Conservation (phyloP, 805 yeast genomes). For the Hanseniaspora mollemarum region DNA sequence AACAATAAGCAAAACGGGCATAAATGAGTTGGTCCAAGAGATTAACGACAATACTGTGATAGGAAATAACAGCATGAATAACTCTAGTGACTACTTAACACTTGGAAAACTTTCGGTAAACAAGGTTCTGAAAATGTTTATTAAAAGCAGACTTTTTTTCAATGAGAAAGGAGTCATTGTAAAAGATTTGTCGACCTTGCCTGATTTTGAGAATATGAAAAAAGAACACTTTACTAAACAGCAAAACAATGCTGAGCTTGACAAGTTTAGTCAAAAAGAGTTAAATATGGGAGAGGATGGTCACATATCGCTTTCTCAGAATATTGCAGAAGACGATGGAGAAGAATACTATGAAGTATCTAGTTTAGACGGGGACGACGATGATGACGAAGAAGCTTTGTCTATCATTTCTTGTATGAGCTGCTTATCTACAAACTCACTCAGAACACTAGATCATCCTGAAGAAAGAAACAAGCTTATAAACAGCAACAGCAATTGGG, state of each 20-base stretch:
- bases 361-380: conserved; percentile 1
- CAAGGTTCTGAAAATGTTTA: conserved; percentile 13
- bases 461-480: conserved; percentile 9
- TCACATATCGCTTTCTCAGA: neutral
- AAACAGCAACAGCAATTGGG: neutral
- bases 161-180: conserved; percentile 12
- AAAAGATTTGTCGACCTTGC: conserved; percentile 13
- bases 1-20: too few species aligned
- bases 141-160: conserved; percentile 11
- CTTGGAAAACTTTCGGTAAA: conserved; percentile 9
- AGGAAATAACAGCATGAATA: neutral
- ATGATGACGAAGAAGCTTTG: conserved; percentile 23
- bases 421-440: conserved; percentile 23
- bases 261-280: neutral
- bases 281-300: neutral
- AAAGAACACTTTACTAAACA: conserved; percentile 10
- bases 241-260: neutral
- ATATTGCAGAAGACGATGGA: conserved; percentile 7
- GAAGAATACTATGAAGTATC: neutral
- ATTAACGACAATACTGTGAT: neutral
- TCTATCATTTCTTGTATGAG: conserved; percentile 31
- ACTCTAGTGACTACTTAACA: neutral
- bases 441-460: conserved; percentile 12
- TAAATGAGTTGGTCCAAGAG: neutral
- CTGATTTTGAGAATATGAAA: conserved; percentile 7